These are phyloP conservation scores for Trichoderma endophyticum DNA, from an alignment of 2,329 filamentous ascomycete genomes.

Conservation along the genomic window DNA sequence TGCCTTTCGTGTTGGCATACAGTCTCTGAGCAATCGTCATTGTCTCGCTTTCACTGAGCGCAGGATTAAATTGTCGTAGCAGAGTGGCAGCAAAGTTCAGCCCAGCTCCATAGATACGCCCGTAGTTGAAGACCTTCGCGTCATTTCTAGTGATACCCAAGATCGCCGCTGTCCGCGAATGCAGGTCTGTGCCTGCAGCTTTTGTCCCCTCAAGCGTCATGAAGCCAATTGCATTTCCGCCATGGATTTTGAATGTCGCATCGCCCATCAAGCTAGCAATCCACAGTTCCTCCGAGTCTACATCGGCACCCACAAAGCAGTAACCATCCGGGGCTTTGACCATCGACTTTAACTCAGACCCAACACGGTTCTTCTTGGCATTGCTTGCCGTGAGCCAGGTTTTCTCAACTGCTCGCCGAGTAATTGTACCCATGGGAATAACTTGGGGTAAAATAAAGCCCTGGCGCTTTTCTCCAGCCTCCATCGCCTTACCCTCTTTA, in stretches of 20 bases:
- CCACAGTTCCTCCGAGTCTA: slow-evolving; percentile 97
- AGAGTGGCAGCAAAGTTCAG: slow-evolving; percentile 89
- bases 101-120: slow-evolving; percentile 96
- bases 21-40: slow-evolving; percentile 71
- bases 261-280: slow-evolving; percentile 95
- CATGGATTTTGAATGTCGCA: slow-evolving; percentile 90
- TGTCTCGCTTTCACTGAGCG: slow-evolving; percentile 75
- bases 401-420: slow-evolving; percentile 89
- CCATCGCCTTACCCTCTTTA: slow-evolving; percentile 1
- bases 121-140: slow-evolving; percentile 98
- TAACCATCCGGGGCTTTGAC: slow-evolving; percentile 87
- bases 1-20: slow-evolving; percentile 86
- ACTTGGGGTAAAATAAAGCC: slow-evolving; percentile 93
- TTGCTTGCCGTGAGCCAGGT: slow-evolving; percentile 98
- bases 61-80: slow-evolving; percentile 89
- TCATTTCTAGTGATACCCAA: slow-evolving; percentile 91
- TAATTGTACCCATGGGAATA: slow-evolving; percentile 98
- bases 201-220: slow-evolving; percentile 99
- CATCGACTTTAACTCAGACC: slow-evolving; percentile 97
- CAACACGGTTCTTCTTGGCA: slow-evolving; percentile 91
- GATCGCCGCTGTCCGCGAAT: slow-evolving; percentile 89
- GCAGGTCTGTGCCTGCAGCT: slow-evolving; percentile 86
- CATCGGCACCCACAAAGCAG: slow-evolving; percentile 92
- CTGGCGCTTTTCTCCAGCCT: slow-evolving; percentile 24
- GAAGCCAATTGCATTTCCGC: slow-evolving; percentile 95